Evolutionary conservation across 2,329 filamentous ascomycete genomes (phyloP), one percentile per base, ranked within the genome.

Genomic region (Ilyonectria mors-panacis): DNA sequence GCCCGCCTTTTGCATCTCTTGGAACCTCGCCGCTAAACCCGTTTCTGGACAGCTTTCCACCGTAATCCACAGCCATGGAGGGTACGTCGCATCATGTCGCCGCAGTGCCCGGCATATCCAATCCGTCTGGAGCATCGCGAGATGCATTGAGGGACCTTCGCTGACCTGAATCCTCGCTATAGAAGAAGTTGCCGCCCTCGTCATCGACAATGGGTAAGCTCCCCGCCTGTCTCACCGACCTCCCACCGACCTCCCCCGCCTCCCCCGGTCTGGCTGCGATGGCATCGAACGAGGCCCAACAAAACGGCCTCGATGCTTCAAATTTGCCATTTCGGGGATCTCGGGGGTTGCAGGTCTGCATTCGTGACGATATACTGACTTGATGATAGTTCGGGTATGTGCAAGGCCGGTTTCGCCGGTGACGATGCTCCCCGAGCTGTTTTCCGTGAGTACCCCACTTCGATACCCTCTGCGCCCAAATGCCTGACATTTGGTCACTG

Each of bases 131-230:
- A 64, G 66, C 70, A 72, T 72, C 68, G 66, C 65, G 59, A 68
- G 67, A 67, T 55, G 54, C 63, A 61, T 73, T 59, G 48, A 48
- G 61, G 50, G 59, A 67, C 57, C 54, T 63, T 78, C 70, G 79
- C 87, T 88, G 75, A 88, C 81, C 37, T 74, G 68, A 75, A 76
- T 82, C 71, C 78, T 72, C 70, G 71, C 73, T 87, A 86, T 84
- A 98, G 96, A 99, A 91, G 96, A 99, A 94, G 96, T 99, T 87
- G 96, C 96, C 86, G 96, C 96, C 87, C 95, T 99, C 94, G 96
- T 99, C 87, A 98, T 99, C 89, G 96, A 99, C 95, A 99, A 99
- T 98, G 96, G 96, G 96, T 99, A 95, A 94, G 95, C 88, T 86
- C 80, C 76, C 74, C 73, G 72, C 73, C 73, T 78, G 73, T 76